Percentiles rank a stretch among this genome's conserved stretches.
Conservation (phyloP, 345 rosid genomes). For the Brassica cretica region DNA sequence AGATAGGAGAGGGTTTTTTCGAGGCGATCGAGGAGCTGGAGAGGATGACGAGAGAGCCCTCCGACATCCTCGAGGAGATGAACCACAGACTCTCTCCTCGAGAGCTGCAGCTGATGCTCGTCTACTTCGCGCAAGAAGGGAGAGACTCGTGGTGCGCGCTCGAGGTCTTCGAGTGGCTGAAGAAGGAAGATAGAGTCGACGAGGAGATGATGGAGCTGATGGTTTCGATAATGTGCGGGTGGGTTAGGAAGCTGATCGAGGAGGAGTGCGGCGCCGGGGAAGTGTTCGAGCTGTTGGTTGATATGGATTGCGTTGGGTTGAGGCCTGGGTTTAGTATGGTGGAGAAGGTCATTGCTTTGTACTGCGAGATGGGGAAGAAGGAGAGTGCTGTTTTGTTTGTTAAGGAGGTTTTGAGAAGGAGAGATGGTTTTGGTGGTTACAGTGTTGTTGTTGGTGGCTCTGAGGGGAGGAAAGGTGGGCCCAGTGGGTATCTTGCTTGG, state of each 20-base stretch:
- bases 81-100: constrained; percentile 72
- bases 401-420: constrained; percentile 63
- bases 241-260: constrained; percentile 76
- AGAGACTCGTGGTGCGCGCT: constrained; percentile 96
- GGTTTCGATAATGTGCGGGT: constrained; percentile 88
- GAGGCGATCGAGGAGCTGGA: constrained; percentile 90
- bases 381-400: constrained; percentile 65
- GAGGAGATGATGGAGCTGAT: constrained; percentile 90
- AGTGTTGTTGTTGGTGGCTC: constrained; percentile 36
- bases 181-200: constrained; percentile 77
- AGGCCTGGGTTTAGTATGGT: constrained; percentile 88
- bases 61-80: constrained; percentile 88
- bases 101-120: constrained; percentile 78
- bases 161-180: constrained; percentile 93
- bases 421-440: constrained; percentile 42
- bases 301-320: constrained; percentile 91
- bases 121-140: constrained; percentile 93
- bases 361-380: constrained; percentile 72
- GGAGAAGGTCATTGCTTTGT: constrained; percentile 88
- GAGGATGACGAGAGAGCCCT: constrained; percentile 86
- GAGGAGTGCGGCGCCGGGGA: constrained; percentile 61
- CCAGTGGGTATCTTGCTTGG: constrained; percentile 92
- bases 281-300: constrained; percentile 73
- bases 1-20: constrained; percentile 75
- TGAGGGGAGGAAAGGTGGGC: constrained; percentile 75